Percentiles rank a stretch among this genome's conserved stretches.
These are phyloP conservation scores for Fusarium globosum DNA, from an alignment of 2,329 filamentous ascomycete species.

Conservation along the genomic window DNA sequence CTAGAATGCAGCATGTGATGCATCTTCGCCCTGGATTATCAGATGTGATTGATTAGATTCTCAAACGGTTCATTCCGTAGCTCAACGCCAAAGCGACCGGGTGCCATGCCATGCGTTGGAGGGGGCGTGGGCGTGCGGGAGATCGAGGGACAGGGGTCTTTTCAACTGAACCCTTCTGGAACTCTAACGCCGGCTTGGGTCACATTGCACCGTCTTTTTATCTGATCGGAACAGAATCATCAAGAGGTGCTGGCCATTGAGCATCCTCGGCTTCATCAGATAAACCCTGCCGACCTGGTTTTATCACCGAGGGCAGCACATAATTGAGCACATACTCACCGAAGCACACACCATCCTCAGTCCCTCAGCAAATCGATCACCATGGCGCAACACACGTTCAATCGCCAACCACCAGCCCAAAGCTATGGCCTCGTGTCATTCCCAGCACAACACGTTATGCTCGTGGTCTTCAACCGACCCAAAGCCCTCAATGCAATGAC, in stretches of 20 bases:
- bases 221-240: constrained; percentile 19
- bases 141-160: constrained; percentile 1
- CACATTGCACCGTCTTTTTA: constrained; percentile 20
- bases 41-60: constrained; percentile 44
- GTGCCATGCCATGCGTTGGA: neutral
- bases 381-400: constrained; percentile 36
- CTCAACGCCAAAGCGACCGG: constrained; percentile 21
- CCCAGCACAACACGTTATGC: constrained; percentile 40
- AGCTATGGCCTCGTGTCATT: constrained; percentile 41
- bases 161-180: constrained; percentile 2
- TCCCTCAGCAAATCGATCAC: neutral
- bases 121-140: constrained; percentile 4
- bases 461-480: constrained; percentile 42
- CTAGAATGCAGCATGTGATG: constrained; percentile 22
- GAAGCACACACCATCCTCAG: neutral
- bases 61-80: constrained; percentile 36
- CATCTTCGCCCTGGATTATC: constrained; percentile 14
- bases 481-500: constrained; percentile 42
- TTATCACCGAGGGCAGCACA: constrained; percentile 9
- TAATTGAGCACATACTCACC: neutral
- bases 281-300: constrained; percentile 11
- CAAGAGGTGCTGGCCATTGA: constrained; percentile 7
- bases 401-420: constrained; percentile 32
- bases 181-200: constrained; percentile 17
- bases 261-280: constrained; percentile 31